Base-by-base conservation (phyloP, 257 asterid genomes). In the Solanum appendiculatum region DNA sequence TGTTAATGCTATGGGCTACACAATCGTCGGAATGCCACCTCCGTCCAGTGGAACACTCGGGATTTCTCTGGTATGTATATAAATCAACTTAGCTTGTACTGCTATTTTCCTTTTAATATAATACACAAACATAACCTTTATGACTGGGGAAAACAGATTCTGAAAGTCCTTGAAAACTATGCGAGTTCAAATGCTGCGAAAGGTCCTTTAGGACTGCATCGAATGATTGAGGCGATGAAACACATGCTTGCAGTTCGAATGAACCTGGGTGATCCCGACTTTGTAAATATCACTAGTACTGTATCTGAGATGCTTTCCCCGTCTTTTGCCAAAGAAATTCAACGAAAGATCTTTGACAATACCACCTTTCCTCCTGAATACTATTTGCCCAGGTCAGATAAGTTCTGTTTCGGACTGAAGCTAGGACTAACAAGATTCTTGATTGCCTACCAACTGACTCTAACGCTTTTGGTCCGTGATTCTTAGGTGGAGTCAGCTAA, bases 41-140 rank as follows among this genome's bases (percentile, higher is more conserved):
- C 99, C 99, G 14, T 95, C 98, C 16, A 93, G 96, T 88, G 99
- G 99, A 88, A 93, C 97, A 1, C 88, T 95, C 1, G 99, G 98
- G 18, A 90, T 97, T 73, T 90, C 99, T 86, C 91, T 97, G 96
- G 99, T 95, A 86, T 23, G 94, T 86, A 44, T 54, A 75, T 72
- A 29, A 81, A 48, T 20, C 85, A 81, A 3, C 68, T 46, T 81
- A 48, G 58, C 74, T 36, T 73, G 73, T 37, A 84, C n/a, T 14
- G 37, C 63, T 63, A 36, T 21, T 84, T 34, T 84, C 40, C 11
- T 63, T 60, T 2, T 36, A 63, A 23, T 27, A 34, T 23, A 9
- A n/a, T n/a, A 72, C 48, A 5, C 82, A 73, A 72, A 5, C 27
- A 36, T 72, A 54, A 33, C 42, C 10, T 27, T 44, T 34, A 10